phyloP scores from a whole-genome alignment of 352 stramenopile species.

The Pythium periplocum region DNA sequence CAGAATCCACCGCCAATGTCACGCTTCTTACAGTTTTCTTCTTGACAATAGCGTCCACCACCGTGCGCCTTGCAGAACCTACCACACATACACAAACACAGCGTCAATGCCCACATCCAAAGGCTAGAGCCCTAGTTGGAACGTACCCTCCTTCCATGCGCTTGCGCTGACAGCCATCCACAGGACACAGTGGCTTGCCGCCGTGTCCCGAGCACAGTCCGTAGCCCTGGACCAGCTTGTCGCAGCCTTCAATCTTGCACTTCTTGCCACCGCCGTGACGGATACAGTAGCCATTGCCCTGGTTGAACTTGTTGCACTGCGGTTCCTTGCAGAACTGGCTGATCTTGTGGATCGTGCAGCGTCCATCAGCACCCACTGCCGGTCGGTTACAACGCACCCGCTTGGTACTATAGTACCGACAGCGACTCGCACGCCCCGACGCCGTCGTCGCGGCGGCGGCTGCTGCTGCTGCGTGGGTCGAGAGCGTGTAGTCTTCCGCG shows the following conservation, averaged over 20 bases:
- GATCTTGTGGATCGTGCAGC: slow-evolving; percentile 76
- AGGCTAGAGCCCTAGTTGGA: no score
- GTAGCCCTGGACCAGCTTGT: slow-evolving; percentile 81
- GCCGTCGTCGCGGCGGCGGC: not conserved
- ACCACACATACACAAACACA: not conserved
- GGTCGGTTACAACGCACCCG: slow-evolving; percentile 55
- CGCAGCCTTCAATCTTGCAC: slow-evolving; percentile 71
- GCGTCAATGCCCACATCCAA: no score
- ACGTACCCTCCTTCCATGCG: slow-evolving; percentile 61
- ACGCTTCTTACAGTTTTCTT: slow-evolving; percentile 67
- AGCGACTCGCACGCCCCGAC: slow-evolving; percentile 27
- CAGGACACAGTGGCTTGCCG: slow-evolving; percentile 68
- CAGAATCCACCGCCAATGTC: slow-evolving; percentile 85
- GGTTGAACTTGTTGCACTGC: slow-evolving; percentile 82
- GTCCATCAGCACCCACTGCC: slow-evolving; percentile 64
- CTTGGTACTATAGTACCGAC: slow-evolving; percentile 71
- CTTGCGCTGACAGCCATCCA: slow-evolving; percentile 78
- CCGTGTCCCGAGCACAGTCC: slow-evolving; percentile 82
- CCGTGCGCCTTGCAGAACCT: slow-evolving; percentile 84
- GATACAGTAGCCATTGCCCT: slow-evolving; percentile 83
- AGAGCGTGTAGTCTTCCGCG: not conserved
- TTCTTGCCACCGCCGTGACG: slow-evolving; percentile 82
- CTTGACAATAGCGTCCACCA: slow-evolving; percentile 72
- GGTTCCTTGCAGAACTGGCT: slow-evolving; percentile 81
- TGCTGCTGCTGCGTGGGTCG: not conserved